These are phyloP conservation scores for Ceratocystis diversiconidia DNA, from an alignment of 2,329 filamentous ascomycete species.

Conservation along the genomic window DNA sequence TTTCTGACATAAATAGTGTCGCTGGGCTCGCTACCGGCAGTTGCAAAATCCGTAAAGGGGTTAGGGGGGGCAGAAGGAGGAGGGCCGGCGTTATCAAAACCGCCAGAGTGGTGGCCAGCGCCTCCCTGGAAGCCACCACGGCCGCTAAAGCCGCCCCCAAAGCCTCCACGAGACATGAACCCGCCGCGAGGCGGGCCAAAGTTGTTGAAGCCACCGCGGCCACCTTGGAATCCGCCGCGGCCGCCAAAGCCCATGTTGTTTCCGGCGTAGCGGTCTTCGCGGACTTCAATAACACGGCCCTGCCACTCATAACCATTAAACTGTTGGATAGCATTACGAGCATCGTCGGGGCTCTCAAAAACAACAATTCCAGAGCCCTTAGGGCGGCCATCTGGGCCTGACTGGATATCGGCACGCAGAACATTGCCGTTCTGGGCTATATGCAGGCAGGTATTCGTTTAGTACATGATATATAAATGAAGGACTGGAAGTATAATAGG, in stretches of 20 bases:
- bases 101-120: slow-evolving; percentile 27
- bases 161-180: slow-evolving; percentile 35
- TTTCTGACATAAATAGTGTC: slow-evolving; percentile 92
- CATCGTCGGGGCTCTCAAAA: slow-evolving; percentile 88
- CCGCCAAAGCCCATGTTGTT: slow-evolving; percentile 40
- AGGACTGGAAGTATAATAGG: not conserved
- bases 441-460: slow-evolving; percentile 11
- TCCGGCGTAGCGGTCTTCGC: slow-evolving; percentile 85
- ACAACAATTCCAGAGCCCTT: slow-evolving; percentile 97
- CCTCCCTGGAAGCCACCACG: slow-evolving; percentile 23
- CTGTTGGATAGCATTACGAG: slow-evolving; percentile 86
- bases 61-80: slow-evolving; percentile 50
- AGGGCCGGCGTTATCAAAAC: slow-evolving; percentile 33
- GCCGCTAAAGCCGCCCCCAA: slow-evolving; percentile 30
- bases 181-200: slow-evolving; percentile 33
- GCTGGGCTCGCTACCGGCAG: slow-evolving; percentile 68
- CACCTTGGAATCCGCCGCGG: slow-evolving; percentile 45
- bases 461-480: slow-evolving; percentile 3
- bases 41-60: slow-evolving; percentile 86
- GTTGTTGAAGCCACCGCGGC: slow-evolving; percentile 44
- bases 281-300: slow-evolving; percentile 80
- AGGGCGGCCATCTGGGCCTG: slow-evolving; percentile 77
- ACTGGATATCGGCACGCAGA: slow-evolving; percentile 88
- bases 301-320: slow-evolving; percentile 99
- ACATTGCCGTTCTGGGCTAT: slow-evolving; percentile 55